A percentile compares a stretch with the other conserved stretches of the same genome.
These are phyloP conservation scores for Cladophialophora bantiana DNA, from an alignment of 2,329 filamentous ascomycete species.

Conservation along the genomic window DNA sequence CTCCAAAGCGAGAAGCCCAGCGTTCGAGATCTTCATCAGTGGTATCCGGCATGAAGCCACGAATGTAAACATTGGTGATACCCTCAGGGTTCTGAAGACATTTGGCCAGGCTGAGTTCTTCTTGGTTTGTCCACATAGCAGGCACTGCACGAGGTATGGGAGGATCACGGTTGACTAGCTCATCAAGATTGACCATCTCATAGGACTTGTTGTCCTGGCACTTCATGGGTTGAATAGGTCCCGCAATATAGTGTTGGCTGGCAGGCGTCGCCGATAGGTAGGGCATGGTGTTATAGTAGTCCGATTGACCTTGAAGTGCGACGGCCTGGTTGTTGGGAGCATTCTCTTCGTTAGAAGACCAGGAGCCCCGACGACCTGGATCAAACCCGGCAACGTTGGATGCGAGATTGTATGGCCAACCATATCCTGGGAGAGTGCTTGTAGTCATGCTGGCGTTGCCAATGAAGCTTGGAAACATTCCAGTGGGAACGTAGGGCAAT, in stretches of 20 bases:
- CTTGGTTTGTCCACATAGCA: slow-evolving; percentile 80
- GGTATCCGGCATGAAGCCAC: slow-evolving; percentile 91
- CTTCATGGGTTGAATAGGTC: slow-evolving; percentile 54
- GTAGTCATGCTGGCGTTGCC: slow-evolving; percentile 45
- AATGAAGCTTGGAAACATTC: slow-evolving; percentile 48
- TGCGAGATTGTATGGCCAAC: slow-evolving; percentile 48
- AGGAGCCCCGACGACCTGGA: slow-evolving; percentile 49
- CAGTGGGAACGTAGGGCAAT: slow-evolving; percentile 47
- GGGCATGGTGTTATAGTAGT: slow-evolving; percentile 59
- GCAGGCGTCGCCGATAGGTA: slow-evolving; percentile 71
- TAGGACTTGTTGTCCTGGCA: slow-evolving; percentile 51
- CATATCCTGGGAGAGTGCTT: slow-evolving; percentile 45
- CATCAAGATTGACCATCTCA: slow-evolving; percentile 63
- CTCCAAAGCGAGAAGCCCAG: slow-evolving; percentile 87
- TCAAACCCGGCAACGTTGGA: slow-evolving; percentile 48
- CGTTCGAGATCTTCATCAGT: slow-evolving; percentile 85
- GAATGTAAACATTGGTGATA: slow-evolving; percentile 98
- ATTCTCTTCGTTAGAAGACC: slow-evolving; percentile 52
- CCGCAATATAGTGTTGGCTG: slow-evolving; percentile 46
- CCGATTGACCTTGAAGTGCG: slow-evolving; percentile 48
- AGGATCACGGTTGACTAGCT: slow-evolving; percentile 76
- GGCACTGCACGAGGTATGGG: slow-evolving; percentile 86
- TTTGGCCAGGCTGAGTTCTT: slow-evolving; percentile 89
- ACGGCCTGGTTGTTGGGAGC: slow-evolving; percentile 63
- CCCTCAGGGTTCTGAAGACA: slow-evolving; percentile 93